phyloP scores from a whole-genome alignment of 208 protist genomes.

The Tritrichomonas musculus region DNA sequence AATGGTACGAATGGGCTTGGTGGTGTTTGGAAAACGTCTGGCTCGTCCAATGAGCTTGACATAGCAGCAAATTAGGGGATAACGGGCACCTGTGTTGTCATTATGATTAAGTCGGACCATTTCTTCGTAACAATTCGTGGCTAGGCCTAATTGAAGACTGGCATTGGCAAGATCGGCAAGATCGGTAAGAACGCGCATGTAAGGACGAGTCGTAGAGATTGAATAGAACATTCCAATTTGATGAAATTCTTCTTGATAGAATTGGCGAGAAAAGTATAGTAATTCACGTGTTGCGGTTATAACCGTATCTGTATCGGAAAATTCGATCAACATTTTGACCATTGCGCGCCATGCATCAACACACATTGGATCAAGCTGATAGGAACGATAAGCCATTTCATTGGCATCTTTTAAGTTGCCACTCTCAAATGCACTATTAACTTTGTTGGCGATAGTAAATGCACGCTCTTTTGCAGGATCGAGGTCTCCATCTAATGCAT shows the following conservation, averaged over 20 bases:
- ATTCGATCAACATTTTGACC: not conserved
- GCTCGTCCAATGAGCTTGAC: too few relatives aligned
- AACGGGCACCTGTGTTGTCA: too few relatives aligned
- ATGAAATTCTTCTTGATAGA: not conserved
- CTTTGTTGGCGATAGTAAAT: not conserved
- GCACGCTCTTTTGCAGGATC: too few relatives aligned
- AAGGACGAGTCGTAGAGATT: too few relatives aligned
- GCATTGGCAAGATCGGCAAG: not conserved
- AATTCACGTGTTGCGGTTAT: not conserved
- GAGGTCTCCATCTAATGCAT: too few relatives aligned
- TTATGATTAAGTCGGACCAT: not conserved
- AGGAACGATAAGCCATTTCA: not conserved
- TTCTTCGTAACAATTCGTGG: not conserved
- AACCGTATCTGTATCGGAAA: not conserved
- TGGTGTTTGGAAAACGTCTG: too few relatives aligned
- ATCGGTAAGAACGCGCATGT: not conserved
- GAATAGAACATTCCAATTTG: too few relatives aligned
- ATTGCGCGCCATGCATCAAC: not conserved
- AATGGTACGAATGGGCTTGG: too few relatives aligned
- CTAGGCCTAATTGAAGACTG: not conserved
- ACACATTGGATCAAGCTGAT: not conserved
- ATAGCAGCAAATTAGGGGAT: too few relatives aligned
- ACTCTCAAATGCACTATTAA: not conserved
- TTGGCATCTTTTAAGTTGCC: not conserved
- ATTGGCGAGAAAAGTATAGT: not conserved